Evolutionary conservation across 306 rosid genomes (phyloP).

Genomic region (Fagus sylvatica): DNA sequence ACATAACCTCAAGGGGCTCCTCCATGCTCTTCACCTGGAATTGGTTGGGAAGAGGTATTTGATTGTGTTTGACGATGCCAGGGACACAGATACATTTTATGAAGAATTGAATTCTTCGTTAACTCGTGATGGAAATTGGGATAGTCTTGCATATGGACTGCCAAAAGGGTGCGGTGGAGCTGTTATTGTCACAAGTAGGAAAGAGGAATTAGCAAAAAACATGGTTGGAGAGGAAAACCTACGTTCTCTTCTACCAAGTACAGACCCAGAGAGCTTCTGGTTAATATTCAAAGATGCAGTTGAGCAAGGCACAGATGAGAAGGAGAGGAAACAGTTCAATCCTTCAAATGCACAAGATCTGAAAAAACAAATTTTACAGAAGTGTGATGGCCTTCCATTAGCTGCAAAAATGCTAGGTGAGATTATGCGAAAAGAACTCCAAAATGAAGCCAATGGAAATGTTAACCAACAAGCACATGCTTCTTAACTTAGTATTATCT

Average conservation of each 20-base stretch:
- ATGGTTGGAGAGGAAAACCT: constrained; percentile 25
- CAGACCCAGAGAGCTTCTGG: constrained; percentile 19
- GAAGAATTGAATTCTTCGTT: background rate
- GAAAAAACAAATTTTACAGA: background rate
- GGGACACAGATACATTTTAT: constrained; percentile 9
- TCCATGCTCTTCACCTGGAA: constrained; percentile 17
- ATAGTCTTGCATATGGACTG: constrained; percentile 5
- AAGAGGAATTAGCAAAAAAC: background rate
- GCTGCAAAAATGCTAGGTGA: constrained; percentile 20
- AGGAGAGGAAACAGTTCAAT: too few species aligned
- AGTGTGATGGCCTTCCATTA: constrained; percentile 22
- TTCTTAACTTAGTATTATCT: background rate
- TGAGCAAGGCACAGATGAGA: background rate
- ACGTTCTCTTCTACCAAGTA: constrained; percentile 13
- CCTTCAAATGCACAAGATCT: background rate
- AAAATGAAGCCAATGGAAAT: background rate
- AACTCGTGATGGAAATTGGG: background rate
- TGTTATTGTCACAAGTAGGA: constrained; percentile 28
- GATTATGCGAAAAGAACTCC: background rate
- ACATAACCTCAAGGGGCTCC: constrained; percentile 1
- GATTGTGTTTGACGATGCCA: constrained; percentile 31
- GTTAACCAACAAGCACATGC: background rate
- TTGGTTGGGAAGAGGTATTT: constrained; percentile 18
- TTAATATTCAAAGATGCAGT: constrained; percentile 12
- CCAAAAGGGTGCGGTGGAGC: constrained; percentile 30